phyloP scores from a whole-genome alignment of 2,329 filamentous ascomycete species.

The Verticillium zaregamsianum region DNA sequence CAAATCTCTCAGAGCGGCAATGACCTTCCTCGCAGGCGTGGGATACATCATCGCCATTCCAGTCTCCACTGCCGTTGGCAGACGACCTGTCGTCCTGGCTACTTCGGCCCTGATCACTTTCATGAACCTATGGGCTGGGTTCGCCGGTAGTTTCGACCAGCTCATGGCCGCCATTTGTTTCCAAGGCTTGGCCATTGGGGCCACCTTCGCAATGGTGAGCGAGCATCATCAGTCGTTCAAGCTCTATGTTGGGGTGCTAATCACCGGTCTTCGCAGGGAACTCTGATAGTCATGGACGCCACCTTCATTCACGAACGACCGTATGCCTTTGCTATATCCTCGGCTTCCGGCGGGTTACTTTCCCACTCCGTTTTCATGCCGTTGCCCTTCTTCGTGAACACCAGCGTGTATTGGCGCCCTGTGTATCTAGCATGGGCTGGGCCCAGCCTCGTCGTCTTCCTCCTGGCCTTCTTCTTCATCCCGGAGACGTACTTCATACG shows the following conservation, averaged over 20 bases:
- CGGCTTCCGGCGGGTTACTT: slow-evolving; percentile 21
- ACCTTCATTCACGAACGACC: slow-evolving; percentile 34
- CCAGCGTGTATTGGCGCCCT: slow-evolving; percentile 21
- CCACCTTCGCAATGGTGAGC: slow-evolving; percentile 24
- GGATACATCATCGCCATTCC: slow-evolving; percentile 29
- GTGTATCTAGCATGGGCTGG: slow-evolving; percentile 27
- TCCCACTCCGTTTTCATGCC: slow-evolving; percentile 22
- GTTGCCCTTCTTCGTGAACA: slow-evolving; percentile 16
- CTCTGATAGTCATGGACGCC: slow-evolving; percentile 31
- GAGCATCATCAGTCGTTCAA: not conserved
- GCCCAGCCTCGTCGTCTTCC: slow-evolving; percentile 17
- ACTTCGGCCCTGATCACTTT: slow-evolving; percentile 12
- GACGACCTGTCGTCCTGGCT: slow-evolving; percentile 27
- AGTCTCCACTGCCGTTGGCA: slow-evolving; percentile 28
- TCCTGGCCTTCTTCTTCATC: slow-evolving; percentile 24
- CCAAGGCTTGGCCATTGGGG: slow-evolving; percentile 24
- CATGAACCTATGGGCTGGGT: slow-evolving; percentile 17
- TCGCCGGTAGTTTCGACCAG: slow-evolving; percentile 20
- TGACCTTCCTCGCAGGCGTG: not conserved
- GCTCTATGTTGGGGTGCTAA: not conserved
- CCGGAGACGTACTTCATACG: slow-evolving; percentile 36
- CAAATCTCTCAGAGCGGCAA: not conserved
- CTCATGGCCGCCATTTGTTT: slow-evolving; percentile 25
- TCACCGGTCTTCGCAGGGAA: not conserved
- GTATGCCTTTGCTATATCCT: slow-evolving; percentile 25